Conservation (phyloP, 2,329 filamentous ascomycete genomes). For the Sclerotinia subarctica region DNA sequence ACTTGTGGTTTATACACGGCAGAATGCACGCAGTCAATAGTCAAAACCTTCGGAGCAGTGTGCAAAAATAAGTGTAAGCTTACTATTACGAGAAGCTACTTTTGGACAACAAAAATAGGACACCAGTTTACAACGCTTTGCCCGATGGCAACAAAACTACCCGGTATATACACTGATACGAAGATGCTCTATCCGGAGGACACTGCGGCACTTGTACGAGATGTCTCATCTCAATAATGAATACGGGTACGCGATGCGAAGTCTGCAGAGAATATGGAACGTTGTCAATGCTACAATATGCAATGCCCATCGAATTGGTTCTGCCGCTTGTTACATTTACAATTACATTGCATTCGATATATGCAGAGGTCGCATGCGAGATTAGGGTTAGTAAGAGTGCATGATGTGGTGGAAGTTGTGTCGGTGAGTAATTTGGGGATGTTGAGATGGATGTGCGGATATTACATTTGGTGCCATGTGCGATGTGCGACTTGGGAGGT, state of each 20-base stretch:
- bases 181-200: background rate
- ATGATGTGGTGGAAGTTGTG: background rate
- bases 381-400: background rate
- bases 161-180: background rate
- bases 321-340: background rate
- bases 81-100: background rate
- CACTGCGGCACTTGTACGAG: background rate
- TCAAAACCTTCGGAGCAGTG: background rate
- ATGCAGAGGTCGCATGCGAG: background rate
- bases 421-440: background rate
- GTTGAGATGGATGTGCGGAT: background rate
- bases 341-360: slow-evolving; percentile 8
- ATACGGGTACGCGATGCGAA: background rate
- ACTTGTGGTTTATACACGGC: background rate
- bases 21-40: background rate
- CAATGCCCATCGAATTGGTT: background rate
- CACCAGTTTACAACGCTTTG: background rate
- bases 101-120: background rate
- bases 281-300: background rate
- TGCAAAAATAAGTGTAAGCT: background rate
- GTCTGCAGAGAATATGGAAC: background rate
- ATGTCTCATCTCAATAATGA: background rate
- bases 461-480: background rate
- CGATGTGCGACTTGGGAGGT: slow-evolving; percentile 2
- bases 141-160: background rate